Conservation (phyloP, 2,329 filamentous ascomycete species). For the Cladophialophora carrionii region DNA sequence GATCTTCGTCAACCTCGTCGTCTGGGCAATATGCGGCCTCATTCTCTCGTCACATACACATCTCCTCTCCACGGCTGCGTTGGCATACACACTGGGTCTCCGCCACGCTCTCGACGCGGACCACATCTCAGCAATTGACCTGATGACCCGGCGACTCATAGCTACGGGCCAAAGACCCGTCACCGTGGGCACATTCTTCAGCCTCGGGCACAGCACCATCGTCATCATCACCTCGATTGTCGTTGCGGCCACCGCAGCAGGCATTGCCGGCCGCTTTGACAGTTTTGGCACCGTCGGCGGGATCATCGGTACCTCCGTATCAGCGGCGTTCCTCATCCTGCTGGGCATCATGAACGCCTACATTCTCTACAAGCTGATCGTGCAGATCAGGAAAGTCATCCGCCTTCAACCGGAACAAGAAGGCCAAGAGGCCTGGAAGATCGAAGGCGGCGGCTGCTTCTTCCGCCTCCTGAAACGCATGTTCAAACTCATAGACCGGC, state of each 20-base stretch:
- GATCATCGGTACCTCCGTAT: slow-evolving; percentile 87
- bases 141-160: slow-evolving; percentile 88
- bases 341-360: slow-evolving; percentile 83
- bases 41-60: slow-evolving; percentile 43
- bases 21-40: slow-evolving; percentile 62
- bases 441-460: slow-evolving; percentile 78
- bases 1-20: slow-evolving; percentile 57
- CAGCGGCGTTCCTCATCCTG: slow-evolving; percentile 78
- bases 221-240: slow-evolving; percentile 88
- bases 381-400: slow-evolving; percentile 67
- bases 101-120: slow-evolving; percentile 98
- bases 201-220: slow-evolving; percentile 88
- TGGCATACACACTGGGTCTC: slow-evolving; percentile 86
- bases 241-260: slow-evolving; percentile 86
- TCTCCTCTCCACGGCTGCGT: slow-evolving; percentile 76
- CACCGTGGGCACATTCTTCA: slow-evolving; percentile 93
- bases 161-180: slow-evolving; percentile 83
- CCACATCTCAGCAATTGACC: slow-evolving; percentile 87
- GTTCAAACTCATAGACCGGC: slow-evolving; percentile 70
- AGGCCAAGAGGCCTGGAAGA: slow-evolving; percentile 61
- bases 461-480: slow-evolving; percentile 71
- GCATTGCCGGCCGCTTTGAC: slow-evolving; percentile 78
- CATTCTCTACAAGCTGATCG: slow-evolving; percentile 78
- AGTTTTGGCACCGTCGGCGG: slow-evolving; percentile 78
- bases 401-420: slow-evolving; percentile 50